Evolutionary conservation across 805 yeast species (phyloP), one percentile per base, ranked within the genome.

Genomic region (Saccharomyces kudriavzevii): DNA sequence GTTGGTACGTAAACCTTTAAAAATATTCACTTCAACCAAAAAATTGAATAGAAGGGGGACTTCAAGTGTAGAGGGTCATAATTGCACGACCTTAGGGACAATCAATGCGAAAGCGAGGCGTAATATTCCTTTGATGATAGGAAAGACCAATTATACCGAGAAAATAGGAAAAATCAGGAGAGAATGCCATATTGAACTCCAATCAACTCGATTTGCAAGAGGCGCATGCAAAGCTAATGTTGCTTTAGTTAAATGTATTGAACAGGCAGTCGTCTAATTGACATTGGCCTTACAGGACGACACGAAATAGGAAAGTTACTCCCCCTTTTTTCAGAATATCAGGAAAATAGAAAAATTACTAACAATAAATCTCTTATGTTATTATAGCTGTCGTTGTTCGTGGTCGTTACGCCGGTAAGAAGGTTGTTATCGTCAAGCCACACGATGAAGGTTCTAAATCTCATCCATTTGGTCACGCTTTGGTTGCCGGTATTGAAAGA

Each of bases 361-460:
- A 61, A 61, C 65, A 54, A 47, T 50, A 51, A 27, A 27, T 17
- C 17, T 35, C 11, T 35, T 17, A n/a, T 26, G n/a, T 31, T 43
- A 45, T 45, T 62, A 35, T 74, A 86, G 94, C 97, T 81, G 90
- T 91, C 80, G 89, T 91, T 76, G 95, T 89, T 77, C 91, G 97
- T 78, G 98, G 98, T 73, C 91, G 97, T 82, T 91, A 83, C 87
- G 98, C 98, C 76, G 98, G 98, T 83, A 91, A 89, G 87, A 91
- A 91, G 86, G 98, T 91, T 67, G 97, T 91, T 76, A 89, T 91
- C 73, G 89, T 91, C 75, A 89, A 87, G 80, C 90, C 96, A 68
- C 92, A 87, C 76, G 97, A 92, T 74, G 97, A 91, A 72, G 98
- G 98, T 74, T 83, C 97, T 81, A 92, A 91, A 82, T 75, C 91